A percentile compares a stretch with the other conserved stretches of the same genome.
phyloP scores from a whole-genome alignment of 345 rosid species.

The Leavenworthia alabamica region DNA sequence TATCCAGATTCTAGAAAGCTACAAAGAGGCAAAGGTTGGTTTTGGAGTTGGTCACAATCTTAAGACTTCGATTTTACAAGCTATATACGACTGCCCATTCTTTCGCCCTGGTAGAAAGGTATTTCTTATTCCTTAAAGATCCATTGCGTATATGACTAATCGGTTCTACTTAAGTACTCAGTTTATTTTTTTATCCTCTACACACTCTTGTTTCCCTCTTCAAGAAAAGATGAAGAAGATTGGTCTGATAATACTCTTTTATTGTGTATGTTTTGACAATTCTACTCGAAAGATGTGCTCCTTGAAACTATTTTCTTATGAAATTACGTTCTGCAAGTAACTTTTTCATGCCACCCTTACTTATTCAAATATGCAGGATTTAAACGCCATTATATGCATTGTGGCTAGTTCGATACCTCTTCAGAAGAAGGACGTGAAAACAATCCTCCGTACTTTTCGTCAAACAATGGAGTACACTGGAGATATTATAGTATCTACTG shows the following conservation, averaged over 20 bases:
- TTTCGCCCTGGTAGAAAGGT: conserved; percentile 69
- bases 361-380: conserved; percentile 39
- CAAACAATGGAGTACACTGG: conserved; percentile 49
- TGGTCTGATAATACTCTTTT: neutral
- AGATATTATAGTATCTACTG: conserved; percentile 48
- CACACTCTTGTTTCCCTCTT: neutral
- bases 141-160: conserved; percentile 1
- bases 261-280: neutral
- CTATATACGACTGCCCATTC: conserved; percentile 79
- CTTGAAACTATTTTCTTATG: neutral
- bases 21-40: conserved; percentile 79
- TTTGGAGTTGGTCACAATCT: conserved; percentile 74
- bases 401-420: conserved; percentile 50
- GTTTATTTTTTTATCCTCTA: neutral
- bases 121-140: conserved; percentile 11
- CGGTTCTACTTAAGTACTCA: neutral
- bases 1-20: conserved; percentile 55
- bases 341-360: neutral
- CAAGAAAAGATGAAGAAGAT: neutral
- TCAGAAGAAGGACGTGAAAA: conserved; percentile 36
- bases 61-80: conserved; percentile 53
- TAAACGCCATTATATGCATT: conserved; percentile 57
- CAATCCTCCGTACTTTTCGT: conserved; percentile 56
- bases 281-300: neutral
- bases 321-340: neutral